These are phyloP conservation scores for Allomyces macrogynus DNA, from an alignment of 192 early-diverging fungal genomes.

Conservation along the genomic window DNA sequence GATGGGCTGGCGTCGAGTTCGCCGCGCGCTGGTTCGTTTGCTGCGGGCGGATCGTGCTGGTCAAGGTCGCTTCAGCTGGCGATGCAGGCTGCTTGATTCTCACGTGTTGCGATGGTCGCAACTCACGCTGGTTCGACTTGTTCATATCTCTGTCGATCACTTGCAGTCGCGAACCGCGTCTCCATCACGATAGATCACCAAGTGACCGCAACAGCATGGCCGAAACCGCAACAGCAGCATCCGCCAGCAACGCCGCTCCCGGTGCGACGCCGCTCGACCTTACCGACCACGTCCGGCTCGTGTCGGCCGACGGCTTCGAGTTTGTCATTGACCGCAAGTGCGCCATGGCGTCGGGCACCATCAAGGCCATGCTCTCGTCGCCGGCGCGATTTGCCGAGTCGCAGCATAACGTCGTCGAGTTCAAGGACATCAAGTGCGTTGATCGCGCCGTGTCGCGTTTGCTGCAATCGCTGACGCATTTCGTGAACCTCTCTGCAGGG, in stretches of 20 bases:
- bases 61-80: neutral
- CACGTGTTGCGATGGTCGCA: neutral
- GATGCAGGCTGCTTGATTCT: neutral
- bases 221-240: no score
- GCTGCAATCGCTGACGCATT: no score
- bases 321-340: constrained; percentile 71
- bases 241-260: neutral
- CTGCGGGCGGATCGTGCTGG: no score
- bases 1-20: constrained; percentile 4
- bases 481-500: constrained; percentile 21
- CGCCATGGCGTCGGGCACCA: constrained; percentile 78
- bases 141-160: no score
- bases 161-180: neutral
- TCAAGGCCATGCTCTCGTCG: constrained; percentile 82
- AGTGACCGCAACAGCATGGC: no score
- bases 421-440: constrained; percentile 76
- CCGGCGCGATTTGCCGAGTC: constrained; percentile 84
- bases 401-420: constrained; percentile 61
- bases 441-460: no score
- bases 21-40: neutral
- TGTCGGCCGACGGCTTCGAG: constrained; percentile 74
- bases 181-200: neutral
- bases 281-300: constrained; percentile 52
- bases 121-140: neutral
- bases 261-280: neutral